Evolutionary conservation across 2,329 filamentous ascomycete species (phyloP), one percentile per base, ranked within the genome.

Genomic region (Fusarium citri): DNA sequence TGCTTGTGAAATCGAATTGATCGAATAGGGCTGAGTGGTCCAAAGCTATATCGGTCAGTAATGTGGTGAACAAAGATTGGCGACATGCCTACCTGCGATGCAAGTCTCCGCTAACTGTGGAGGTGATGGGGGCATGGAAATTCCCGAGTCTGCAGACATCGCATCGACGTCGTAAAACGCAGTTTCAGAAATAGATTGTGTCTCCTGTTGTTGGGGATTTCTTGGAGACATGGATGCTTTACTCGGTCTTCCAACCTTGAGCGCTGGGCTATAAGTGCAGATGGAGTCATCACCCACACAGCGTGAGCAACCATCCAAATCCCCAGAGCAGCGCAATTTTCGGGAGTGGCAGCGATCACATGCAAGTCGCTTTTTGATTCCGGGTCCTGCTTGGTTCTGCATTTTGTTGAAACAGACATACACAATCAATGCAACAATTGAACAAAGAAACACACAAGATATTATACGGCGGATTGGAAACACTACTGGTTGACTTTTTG

Each of bases 41-140:
- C 23, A 26, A 42, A 43, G 37, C 23, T 12, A 37, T 18, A 41
- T 54, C 16, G 42, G 26, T 16, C 26, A 54, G 40, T 8, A n/a
- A 43, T 12, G 20, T 20, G n/a, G 15, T 20, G 14, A 16, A 23
- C 15, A 23, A 4, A 28, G 50, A 31, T 28, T 28, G 34, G 34
- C 40, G 40, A n/a, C 18, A 11, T 6, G 14, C 37, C 42, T 41
- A 31, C 50, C 40, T 31, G 25, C n/a, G 30, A 42, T 43, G 40
- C 40, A 43, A 43, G 26, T 25, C 28, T 54, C 50, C n/a, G 26
- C 40, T 7, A 43, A 40, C 9, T 43, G 50, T 23, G 50, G 40
- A 54, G 50, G 50, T 8, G 50, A 54, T n/a, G 50, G 40, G 30
- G 50, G 37, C 50, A 54, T 54, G 40, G 50, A 54, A 31, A 54